Conservation (phyloP, 148 eudicot genomes). For the Rhododendron simsii region DNA sequence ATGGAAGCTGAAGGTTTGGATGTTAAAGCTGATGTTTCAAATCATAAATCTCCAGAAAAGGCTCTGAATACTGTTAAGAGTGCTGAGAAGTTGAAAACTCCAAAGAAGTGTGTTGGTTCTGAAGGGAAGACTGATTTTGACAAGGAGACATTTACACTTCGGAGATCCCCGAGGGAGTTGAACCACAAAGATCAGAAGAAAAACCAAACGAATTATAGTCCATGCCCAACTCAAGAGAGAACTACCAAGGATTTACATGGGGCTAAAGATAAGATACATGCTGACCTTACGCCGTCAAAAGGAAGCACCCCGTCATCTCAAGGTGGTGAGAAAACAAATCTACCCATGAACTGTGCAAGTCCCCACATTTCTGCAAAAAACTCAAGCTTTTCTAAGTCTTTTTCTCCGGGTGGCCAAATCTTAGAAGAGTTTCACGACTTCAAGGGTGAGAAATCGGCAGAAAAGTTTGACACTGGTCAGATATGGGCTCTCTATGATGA, state of each 20-base stretch:
- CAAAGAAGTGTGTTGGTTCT: constrained; percentile 9
- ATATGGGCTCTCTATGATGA: constrained; percentile 22
- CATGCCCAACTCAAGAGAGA: neutral
- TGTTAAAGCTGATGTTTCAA: neutral
- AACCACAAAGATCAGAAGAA: neutral
- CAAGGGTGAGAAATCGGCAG: constrained; percentile 5
- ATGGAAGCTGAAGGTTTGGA: constrained; percentile 9
- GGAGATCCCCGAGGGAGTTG: constrained; percentile 18
- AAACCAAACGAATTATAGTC: constrained; percentile 1
- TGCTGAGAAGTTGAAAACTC: constrained; percentile 7
- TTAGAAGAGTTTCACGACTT: constrained; percentile 11
- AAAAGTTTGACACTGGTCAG: constrained; percentile 15
- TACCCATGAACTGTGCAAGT: neutral
- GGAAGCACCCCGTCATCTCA: neutral
- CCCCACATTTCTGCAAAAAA: neutral
- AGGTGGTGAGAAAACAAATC: neutral
- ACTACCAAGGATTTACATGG: neutral
- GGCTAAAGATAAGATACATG: neutral
- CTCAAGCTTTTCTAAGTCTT: neutral
- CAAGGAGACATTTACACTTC: constrained; percentile 2
- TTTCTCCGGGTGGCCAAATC: constrained; percentile 4
- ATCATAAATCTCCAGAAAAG: constrained; percentile 12
- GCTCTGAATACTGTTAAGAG: neutral
- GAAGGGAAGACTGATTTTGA: neutral
- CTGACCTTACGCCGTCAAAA: neutral